Percentiles rank a stretch among this genome's conserved stretches.
phyloP scores from a whole-genome alignment of 768 basidiomycete species.

The Lanmaoa pseudosensibilis region DNA sequence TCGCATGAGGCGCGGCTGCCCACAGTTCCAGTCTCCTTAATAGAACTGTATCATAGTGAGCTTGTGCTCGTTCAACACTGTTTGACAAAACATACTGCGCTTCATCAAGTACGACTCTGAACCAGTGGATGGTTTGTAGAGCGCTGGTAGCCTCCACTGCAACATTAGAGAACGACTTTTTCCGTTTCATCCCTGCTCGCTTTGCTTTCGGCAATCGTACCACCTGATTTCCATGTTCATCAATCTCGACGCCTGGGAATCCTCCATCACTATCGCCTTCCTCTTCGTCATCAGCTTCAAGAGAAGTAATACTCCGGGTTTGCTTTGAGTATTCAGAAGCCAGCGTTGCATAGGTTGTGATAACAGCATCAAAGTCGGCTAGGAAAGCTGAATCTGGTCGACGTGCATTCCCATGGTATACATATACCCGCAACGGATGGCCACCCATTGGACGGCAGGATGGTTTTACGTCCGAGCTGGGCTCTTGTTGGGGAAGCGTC shows the following conservation, averaged over 20 bases:
- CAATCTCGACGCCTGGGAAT: conserved; percentile 59
- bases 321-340: conserved; percentile 96
- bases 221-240: conserved; percentile 65
- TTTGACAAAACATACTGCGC: conserved; percentile 73
- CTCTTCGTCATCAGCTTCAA: conserved; percentile 67
- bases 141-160: conserved; percentile 65
- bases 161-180: conserved; percentile 47
- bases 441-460: conserved; percentile 45
- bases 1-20: conserved; percentile 95
- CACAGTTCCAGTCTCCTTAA: conserved; percentile 94
- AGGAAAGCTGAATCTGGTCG: conserved; percentile 83
- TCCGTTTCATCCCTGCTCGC: conserved; percentile 66
- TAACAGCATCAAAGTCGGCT: conserved; percentile 93
- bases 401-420: conserved; percentile 93
- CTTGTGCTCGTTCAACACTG: neutral
- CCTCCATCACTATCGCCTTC: conserved; percentile 66
- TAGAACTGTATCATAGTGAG: conserved; percentile 58
- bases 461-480: conserved; percentile 24
- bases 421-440: conserved; percentile 75
- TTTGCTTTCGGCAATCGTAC: conserved; percentile 62
- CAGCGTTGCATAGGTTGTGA: conserved; percentile 95
- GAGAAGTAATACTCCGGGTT: conserved; percentile 56
- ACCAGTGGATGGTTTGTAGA: conserved; percentile 95
- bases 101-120: conserved; percentile 90
- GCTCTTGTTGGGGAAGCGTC: conserved; percentile 31